Percentiles rank a stretch among this genome's conserved stretches.
phyloP scores from a whole-genome alignment of 176 grass and related monocot genomes.

The Cenchrus americanus region DNA sequence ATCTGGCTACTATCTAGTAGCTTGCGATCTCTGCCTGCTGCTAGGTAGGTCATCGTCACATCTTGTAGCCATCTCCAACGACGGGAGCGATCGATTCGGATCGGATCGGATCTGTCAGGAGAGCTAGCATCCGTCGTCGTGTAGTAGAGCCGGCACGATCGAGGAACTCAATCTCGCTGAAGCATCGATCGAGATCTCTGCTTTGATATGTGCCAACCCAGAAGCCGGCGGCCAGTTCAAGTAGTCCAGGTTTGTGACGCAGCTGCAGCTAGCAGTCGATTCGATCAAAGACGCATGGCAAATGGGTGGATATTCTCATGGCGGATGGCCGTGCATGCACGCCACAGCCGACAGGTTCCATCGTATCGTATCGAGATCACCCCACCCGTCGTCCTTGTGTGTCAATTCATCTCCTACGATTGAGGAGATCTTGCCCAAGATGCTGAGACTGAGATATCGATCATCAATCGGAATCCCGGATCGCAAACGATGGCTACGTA shows the following conservation, averaged over 20 bases:
- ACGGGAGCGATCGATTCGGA: too few species aligned
- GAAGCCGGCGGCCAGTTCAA: not conserved
- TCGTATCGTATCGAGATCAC: not conserved
- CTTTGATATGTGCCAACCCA: too few species aligned
- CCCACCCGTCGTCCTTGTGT: too few species aligned
- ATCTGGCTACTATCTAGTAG: not conserved
- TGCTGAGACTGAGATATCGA: not conserved
- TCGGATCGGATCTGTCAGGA: too few species aligned
- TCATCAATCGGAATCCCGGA: not conserved
- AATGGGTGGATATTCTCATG: too few species aligned
- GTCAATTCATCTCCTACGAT: too few species aligned
- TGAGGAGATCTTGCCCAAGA: conserved; percentile 1
- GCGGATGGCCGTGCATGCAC: conserved; percentile 3
- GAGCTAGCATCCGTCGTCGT: too few species aligned
- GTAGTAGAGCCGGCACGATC: not conserved
- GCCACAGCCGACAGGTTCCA: conserved; percentile 24
- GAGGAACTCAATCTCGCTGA: not conserved
- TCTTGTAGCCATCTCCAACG: too few species aligned
- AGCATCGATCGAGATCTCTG: too few species aligned
- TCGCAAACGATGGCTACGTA: conserved; percentile 17
- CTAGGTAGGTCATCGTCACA: too few species aligned
- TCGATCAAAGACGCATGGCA: not conserved
- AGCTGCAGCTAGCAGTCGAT: not conserved
- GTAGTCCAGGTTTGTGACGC: not conserved
- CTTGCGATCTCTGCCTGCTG: not conserved